Base-by-base conservation (phyloP, 495 filamentous ascomycete species). In the Talaromyces wortmannii region DNA sequence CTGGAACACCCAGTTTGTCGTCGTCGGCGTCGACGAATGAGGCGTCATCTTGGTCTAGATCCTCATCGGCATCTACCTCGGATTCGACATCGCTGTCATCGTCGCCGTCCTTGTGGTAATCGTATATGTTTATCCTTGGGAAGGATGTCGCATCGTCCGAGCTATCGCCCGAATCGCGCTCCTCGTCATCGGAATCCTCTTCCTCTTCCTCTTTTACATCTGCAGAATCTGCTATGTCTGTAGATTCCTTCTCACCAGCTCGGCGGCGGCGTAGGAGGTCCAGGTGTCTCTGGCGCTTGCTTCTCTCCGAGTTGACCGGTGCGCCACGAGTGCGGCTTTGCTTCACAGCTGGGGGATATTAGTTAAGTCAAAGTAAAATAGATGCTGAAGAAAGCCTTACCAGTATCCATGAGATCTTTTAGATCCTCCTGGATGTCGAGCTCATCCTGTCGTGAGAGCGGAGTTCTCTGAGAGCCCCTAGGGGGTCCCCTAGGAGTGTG, bases 21-120 rank as follows among this genome's bases (percentile, higher is more conserved):
- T 70, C 76, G 51, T 90, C 86, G 33, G 90, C 84, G 7, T 77
- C 63, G 15, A 95, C 73, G 55, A 91, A 92, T 59, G 84, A 84
- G 12, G 83, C 79, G n/a, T 91, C 80, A 53, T 89, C 81, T 4
- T 82, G 77, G 31, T 86, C 82, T 2, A 77, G 60, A 51, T 70
- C 70, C 55, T 72, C 71, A 48, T 69, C 67, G n/a, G 61, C 61
- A 4, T 58, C 61, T 6, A 74, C 64, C 18, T 62, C 55, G 0
- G 70, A 69, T 50, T 74, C 70, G 31, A 71, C 64, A 17, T 71
- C 71, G 33, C 62, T 72, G 29, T 76, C 61, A 23, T 57, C 63
- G 53, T 42, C 17, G 7, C 48, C 48, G 42, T 30, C 44, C 32
- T 46, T 52, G 64, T 60, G 10, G 30, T 7, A n/a, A 30, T 13